Percentiles rank a stretch among this genome's conserved stretches.
These are phyloP conservation scores for Aphanomyces euteiches DNA, from an alignment of 352 stramenopile genomes.

Conservation along the genomic window DNA sequence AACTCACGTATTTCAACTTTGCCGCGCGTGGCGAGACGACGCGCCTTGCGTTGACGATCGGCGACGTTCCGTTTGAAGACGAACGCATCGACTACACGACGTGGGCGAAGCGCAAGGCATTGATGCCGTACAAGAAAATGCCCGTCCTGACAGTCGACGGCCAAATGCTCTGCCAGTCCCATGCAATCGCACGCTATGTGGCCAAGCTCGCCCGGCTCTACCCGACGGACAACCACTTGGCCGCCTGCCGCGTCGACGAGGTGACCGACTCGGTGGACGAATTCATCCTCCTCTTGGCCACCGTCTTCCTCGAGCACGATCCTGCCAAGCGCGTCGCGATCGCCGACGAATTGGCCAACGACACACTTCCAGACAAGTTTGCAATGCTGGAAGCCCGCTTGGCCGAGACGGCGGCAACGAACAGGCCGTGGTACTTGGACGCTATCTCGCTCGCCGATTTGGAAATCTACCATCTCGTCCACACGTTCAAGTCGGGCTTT, in stretches of 20 bases:
- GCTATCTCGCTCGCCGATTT: slow-evolving; percentile 50
- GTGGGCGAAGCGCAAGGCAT: slow-evolving; percentile 35
- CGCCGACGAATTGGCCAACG: slow-evolving; percentile 31
- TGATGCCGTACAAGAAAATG: slow-evolving; percentile 39
- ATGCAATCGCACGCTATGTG: slow-evolving; percentile 43
- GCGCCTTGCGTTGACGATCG: slow-evolving; percentile 47
- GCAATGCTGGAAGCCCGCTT: slow-evolving; percentile 43
- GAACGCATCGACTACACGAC: slow-evolving; percentile 41
- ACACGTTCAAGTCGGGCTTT: slow-evolving; percentile 7
- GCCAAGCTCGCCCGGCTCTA: slow-evolving; percentile 38
- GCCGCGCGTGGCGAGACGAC: slow-evolving; percentile 50
- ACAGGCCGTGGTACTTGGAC: slow-evolving; percentile 33
- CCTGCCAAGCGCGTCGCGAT: slow-evolving; percentile 35
- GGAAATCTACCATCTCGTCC: slow-evolving; percentile 37
- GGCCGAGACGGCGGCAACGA: neutral
- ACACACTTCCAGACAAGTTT: slow-evolving; percentile 45
- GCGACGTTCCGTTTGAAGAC: slow-evolving; percentile 49
- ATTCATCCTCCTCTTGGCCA: neutral
- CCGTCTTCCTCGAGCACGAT: slow-evolving; percentile 35
- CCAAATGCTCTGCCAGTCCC: slow-evolving; percentile 47
- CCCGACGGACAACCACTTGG: slow-evolving; percentile 34
- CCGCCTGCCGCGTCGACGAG: slow-evolving; percentile 36
- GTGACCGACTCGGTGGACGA: slow-evolving; percentile 31
- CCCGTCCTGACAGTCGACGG: slow-evolving; percentile 49
- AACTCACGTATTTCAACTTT: slow-evolving; percentile 56